phyloP scores from a whole-genome alignment of 352 stramenopile species.

The Pythium scleroteichum region DNA sequence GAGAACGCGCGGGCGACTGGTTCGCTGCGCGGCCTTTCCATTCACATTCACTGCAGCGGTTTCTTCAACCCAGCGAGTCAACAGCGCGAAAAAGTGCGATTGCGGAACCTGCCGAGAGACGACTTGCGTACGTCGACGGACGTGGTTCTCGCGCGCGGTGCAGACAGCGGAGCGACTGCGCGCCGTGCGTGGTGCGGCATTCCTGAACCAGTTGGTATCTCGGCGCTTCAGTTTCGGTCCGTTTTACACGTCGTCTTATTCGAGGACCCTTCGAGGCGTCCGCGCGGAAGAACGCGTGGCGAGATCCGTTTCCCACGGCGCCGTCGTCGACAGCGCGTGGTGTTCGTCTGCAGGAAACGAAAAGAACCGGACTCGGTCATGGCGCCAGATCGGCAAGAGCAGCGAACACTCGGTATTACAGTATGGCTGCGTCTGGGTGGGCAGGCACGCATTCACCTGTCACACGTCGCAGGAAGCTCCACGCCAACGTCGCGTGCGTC shows the following conservation, averaged over 20 bases:
- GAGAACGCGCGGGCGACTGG: conserved; percentile 8
- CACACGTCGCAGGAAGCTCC: conserved; percentile 6
- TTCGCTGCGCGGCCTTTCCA: not conserved
- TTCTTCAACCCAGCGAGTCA: conserved; percentile 6
- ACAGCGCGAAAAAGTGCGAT: conserved; percentile 7
- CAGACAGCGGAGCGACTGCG: not conserved
- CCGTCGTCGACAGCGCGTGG: no score
- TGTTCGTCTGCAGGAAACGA: no score
- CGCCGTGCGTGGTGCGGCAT: not conserved
- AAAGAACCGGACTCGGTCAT: no score
- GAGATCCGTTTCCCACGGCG: not conserved
- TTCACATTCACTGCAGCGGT: conserved; percentile 8
- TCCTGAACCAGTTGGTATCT: not conserved
- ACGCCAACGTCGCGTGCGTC: conserved; percentile 1
- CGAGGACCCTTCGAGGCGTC: not conserved
- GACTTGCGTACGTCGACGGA: no score
- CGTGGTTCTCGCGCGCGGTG: not conserved
- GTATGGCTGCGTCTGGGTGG: no score
- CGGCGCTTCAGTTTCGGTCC: not conserved
- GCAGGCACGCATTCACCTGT: not conserved
- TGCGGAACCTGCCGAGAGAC: no score
- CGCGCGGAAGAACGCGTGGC: not conserved
- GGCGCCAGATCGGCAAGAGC: no score
- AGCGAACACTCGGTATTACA: no score
- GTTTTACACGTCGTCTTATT: not conserved